These are phyloP conservation scores for Yarrowia sp. DNA, from an alignment of 805 yeast genomes.

Conservation along the genomic window DNA sequence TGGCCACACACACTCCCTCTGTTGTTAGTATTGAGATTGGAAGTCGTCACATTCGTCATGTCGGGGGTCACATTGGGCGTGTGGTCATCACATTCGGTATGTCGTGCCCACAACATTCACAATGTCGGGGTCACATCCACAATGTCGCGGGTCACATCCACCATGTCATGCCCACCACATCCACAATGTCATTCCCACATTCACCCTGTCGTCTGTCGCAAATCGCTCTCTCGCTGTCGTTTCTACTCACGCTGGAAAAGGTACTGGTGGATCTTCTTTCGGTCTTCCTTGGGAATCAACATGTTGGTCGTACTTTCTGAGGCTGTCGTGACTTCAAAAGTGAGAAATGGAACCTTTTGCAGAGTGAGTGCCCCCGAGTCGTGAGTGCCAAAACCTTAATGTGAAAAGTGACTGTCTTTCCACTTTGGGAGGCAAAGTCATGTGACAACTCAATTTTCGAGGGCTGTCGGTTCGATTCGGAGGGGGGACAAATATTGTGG, in stretches of 20 bases:
- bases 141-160: too few relatives aligned
- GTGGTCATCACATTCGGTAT: too few relatives aligned
- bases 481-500: background rate
- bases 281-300: slow-evolving; percentile 99
- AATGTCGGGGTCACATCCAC: too few relatives aligned
- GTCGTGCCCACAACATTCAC: too few relatives aligned
- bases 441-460: slow-evolving; percentile 25
- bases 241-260: slow-evolving; percentile 90
- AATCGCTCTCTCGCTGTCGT: background rate
- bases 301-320: slow-evolving; percentile 48
- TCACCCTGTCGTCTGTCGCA: background rate
- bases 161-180: background rate
- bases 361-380: slow-evolving; percentile 19
- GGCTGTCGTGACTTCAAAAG: slow-evolving; percentile 23
- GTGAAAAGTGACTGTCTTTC: slow-evolving; percentile 25
- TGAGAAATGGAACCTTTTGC: slow-evolving; percentile 28
- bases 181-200: too few relatives aligned
- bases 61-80: too few relatives aligned
- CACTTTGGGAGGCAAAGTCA: slow-evolving; percentile 1
- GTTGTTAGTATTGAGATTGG: slow-evolving; percentile 32
- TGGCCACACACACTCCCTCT: slow-evolving; percentile 98
- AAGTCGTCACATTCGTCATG: background rate
- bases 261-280: slow-evolving; percentile 98
- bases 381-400: slow-evolving; percentile 25
- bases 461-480: background rate